These are phyloP conservation scores for Basipetospora chlamydospora DNA, from an alignment of 2,329 filamentous ascomycete species.

Conservation along the genomic window DNA sequence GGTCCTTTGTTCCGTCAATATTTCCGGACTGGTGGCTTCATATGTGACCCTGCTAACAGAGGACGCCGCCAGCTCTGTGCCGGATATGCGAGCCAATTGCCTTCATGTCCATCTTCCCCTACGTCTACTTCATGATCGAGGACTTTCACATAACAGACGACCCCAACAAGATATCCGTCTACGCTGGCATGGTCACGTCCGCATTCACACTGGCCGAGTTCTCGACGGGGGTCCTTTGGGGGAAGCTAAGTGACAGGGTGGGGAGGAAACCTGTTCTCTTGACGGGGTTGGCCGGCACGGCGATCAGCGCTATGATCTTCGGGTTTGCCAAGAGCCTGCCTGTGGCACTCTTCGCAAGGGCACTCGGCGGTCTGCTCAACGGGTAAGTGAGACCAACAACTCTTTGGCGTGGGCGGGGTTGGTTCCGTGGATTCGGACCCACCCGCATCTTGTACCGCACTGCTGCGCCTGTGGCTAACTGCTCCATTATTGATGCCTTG, in stretches of 20 bases:
- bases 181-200: constrained; percentile 90
- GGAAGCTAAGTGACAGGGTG: constrained; percentile 76
- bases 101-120: constrained; percentile 99
- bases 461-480: constrained; percentile 9
- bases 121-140: constrained; percentile 94
- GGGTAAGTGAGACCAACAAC: constrained; percentile 42
- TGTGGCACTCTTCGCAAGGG: constrained; percentile 73
- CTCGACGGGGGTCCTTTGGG: constrained; percentile 84
- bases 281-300: constrained; percentile 79
- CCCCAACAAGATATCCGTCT: constrained; percentile 70
- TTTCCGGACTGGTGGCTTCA: too few species aligned
- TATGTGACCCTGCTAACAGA: constrained; percentile 1
- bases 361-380: constrained; percentile 81
- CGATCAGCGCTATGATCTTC: constrained; percentile 82
- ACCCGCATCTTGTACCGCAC: too few species aligned
- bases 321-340: constrained; percentile 75
- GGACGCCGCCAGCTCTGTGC: constrained; percentile 52
- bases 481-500: constrained; percentile 1
- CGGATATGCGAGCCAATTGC: constrained; percentile 97
- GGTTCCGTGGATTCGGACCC: too few species aligned
- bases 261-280: constrained; percentile 87
- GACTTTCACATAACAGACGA: constrained; percentile 77
- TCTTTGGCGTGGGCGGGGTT: too few species aligned
- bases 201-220: constrained; percentile 95
- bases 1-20: background rate